phyloP scores from a whole-genome alignment of 768 basidiomycete genomes.

The Hygrophoropsis aurantiaca region DNA sequence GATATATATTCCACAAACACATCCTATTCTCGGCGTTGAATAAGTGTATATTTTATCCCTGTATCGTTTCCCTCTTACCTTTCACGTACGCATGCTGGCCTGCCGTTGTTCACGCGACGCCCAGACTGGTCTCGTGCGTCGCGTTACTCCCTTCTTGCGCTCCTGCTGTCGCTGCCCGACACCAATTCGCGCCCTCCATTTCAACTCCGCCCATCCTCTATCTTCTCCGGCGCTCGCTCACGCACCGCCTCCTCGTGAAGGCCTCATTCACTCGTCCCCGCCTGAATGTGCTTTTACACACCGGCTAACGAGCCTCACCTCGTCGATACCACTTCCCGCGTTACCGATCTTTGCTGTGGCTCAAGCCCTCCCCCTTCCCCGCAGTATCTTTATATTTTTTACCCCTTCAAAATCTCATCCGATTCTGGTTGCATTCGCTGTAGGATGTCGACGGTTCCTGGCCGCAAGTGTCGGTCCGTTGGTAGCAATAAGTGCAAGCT shows the following conservation, averaged over 20 bases:
- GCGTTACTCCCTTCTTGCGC: slow-evolving; percentile 5
- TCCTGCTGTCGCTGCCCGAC: slow-evolving; percentile 12
- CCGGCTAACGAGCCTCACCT: slow-evolving; percentile 37
- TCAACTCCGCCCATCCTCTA: background rate
- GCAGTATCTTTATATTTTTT: background rate
- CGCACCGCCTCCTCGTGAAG: slow-evolving; percentile 12
- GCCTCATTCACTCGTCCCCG: slow-evolving; percentile 7
- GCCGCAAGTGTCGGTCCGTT: no score
- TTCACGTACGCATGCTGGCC: slow-evolving; percentile 16
- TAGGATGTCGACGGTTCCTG: no score
- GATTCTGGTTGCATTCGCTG: no score
- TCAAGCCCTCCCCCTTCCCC: background rate
- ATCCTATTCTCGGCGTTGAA: slow-evolving; percentile 7
- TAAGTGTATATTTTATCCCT: slow-evolving; percentile 18
- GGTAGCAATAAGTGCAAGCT: no score
- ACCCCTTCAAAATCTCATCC: background rate
- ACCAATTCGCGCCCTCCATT: slow-evolving; percentile 1
- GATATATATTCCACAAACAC: slow-evolving; percentile 10
- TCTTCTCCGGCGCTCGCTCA: slow-evolving; percentile 1
- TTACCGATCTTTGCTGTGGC: background rate
- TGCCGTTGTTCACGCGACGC: slow-evolving; percentile 22
- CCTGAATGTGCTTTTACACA: slow-evolving; percentile 23
- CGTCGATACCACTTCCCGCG: slow-evolving; percentile 29
- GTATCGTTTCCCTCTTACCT: slow-evolving; percentile 14
- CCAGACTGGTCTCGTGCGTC: slow-evolving; percentile 25